These are phyloP conservation scores for Syzygium malaccense DNA, from an alignment of 441 rosid genomes.

Conservation along the genomic window DNA sequence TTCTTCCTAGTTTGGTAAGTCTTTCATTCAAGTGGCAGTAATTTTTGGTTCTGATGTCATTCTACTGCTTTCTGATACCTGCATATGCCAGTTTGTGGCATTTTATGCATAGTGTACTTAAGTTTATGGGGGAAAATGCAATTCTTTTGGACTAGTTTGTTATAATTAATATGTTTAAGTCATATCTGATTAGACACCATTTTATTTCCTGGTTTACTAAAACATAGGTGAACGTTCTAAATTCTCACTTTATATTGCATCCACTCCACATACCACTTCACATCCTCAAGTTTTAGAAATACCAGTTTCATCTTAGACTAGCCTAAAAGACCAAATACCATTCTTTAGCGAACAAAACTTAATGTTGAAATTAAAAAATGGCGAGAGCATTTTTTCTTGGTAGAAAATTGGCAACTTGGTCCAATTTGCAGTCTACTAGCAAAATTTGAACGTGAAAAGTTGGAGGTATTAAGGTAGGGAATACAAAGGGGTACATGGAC, in stretches of 20 bases:
- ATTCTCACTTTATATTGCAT: not conserved
- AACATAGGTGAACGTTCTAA: not conserved
- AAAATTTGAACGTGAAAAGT: not conserved
- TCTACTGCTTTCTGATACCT: not conserved
- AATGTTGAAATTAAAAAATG: not conserved
- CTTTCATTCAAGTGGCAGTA: not conserved
- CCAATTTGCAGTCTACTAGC: not conserved
- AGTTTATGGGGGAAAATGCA: not conserved
- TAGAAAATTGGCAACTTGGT: not conserved
- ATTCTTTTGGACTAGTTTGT: not conserved
- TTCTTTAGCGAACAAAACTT: not conserved
- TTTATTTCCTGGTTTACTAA: not conserved
- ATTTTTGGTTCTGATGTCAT: not conserved
- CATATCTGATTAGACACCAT: not conserved
- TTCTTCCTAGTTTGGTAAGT: slow-evolving; percentile 79
- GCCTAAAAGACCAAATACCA: not conserved
- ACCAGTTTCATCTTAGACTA: not conserved
- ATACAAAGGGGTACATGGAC: not conserved
- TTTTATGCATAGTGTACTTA: not conserved
- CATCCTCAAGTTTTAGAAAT: not conserved
- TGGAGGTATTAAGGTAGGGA: not conserved
- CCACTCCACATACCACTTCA: not conserved
- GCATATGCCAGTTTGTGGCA: not conserved
- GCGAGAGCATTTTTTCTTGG: not conserved
- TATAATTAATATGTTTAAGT: not conserved